Conservation (phyloP, 176 grass and related monocot genomes). For the Otatea glauca region DNA sequence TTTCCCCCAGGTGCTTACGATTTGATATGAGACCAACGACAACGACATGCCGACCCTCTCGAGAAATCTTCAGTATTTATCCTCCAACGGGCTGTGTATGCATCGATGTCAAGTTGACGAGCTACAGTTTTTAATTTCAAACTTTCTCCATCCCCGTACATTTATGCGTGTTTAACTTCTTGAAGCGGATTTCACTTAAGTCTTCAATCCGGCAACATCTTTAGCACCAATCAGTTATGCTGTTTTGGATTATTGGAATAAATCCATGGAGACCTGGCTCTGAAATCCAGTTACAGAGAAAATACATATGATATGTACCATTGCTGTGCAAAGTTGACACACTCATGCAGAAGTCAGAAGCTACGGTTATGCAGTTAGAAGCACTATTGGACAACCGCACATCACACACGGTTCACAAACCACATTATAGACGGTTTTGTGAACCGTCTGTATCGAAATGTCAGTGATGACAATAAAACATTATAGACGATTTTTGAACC, state of each 20-base stretch:
- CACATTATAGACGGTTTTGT: no score
- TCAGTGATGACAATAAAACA: no score
- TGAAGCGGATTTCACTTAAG: background rate
- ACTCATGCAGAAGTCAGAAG: background rate
- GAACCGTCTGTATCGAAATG: no score
- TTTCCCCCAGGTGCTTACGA: background rate
- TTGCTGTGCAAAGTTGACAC: background rate
- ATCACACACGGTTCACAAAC: no score
- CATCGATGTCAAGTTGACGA: background rate
- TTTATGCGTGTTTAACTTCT: constrained; percentile 36
- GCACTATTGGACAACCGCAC: no score
- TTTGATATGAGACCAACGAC: background rate
- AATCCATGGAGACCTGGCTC: background rate
- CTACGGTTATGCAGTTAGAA: no score
- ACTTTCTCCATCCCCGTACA: background rate
- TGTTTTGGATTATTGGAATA: background rate
- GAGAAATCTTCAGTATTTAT: background rate
- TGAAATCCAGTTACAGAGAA: background rate
- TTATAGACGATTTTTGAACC: no score
- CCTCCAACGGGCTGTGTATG: background rate
- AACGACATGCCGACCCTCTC: background rate
- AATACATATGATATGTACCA: background rate
- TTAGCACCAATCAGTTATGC: background rate
- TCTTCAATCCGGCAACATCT: background rate
- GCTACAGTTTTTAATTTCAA: background rate